Evolutionary conservation across 75 land plant species (phyloP), one percentile per base, ranked within the genome.

Genomic region (Gnetum montanum): DNA sequence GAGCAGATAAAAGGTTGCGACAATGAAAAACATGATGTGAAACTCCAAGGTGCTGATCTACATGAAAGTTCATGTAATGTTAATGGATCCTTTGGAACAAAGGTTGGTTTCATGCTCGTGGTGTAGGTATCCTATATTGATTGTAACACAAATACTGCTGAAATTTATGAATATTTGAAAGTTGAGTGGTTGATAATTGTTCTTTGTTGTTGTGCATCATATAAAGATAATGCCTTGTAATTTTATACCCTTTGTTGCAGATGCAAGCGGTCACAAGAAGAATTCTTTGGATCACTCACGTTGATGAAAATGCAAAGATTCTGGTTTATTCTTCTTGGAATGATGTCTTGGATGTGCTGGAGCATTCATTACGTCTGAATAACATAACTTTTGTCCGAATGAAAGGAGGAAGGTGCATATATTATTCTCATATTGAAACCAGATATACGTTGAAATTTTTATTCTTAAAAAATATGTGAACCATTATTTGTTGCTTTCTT

Each of bases 31-130:
- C 22, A 54, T 19, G 40, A 8, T 36, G 31, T 47, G 28, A 7
- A 58, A n/a, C 24, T 54, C 31, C 57, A 72, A 43, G 69, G 40
- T 60, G 34, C 33, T 30, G 60, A 50, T 12, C 52, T 26, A 3
- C 51, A 24, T 23, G 98, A 85, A 59, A 46, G 18, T 34, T 72
- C 80, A 24, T 34, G 85, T 3, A 25, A 28, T 26, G 84, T 94
- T 49, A 60, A 70, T 59, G 98, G 98, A 19, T 94, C 98, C 19
- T 90, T 86, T 86, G 96, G 98, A 44, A 94, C 98, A 49, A 94
- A 94, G 90, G 98, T 88, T 41, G 29, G 56, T 31, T 41, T n/a
- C n/a, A n/a, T n/a, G n/a, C n/a, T n/a, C n/a, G n/a, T n/a, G n/a
- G n/a, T n/a, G n/a, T n/a, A n/a, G n/a, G n/a, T n/a, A n/a, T n/a